Evolutionary conservation across 2,329 filamentous ascomycete genomes (phyloP).

Genomic region (Fusarium sp.): DNA sequence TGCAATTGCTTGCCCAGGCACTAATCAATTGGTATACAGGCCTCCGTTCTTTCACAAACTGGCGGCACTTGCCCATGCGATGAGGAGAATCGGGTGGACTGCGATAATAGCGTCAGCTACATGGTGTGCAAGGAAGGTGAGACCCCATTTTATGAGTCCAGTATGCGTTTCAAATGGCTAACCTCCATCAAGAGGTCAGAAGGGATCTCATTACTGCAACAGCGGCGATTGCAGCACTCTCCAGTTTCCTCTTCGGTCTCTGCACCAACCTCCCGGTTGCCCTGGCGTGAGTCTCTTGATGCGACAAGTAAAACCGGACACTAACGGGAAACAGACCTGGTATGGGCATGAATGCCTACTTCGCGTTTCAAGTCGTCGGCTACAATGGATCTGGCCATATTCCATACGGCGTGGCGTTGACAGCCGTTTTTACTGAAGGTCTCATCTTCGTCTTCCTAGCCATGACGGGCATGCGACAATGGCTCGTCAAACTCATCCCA

Average conservation of each 20-base stretch:
- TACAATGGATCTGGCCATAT: slow-evolving; percentile 78
- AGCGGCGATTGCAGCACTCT: slow-evolving; percentile 78
- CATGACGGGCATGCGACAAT: slow-evolving; percentile 82
- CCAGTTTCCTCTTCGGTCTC: slow-evolving; percentile 52
- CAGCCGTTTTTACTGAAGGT: slow-evolving; percentile 85
- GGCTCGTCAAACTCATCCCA: slow-evolving; percentile 83
- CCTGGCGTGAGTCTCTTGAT: slow-evolving; percentile 20
- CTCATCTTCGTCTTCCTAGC: slow-evolving; percentile 82
- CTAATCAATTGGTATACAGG: background rate
- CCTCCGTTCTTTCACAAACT: slow-evolving; percentile 31
- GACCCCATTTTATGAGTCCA: fast-evolving
- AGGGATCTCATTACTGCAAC: slow-evolving; percentile 83
- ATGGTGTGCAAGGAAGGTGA: slow-evolving; percentile 54
- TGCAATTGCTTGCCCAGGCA: background rate
- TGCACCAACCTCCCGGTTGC: slow-evolving; percentile 37
- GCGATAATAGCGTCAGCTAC: slow-evolving; percentile 59
- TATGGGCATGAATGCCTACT: slow-evolving; percentile 79
- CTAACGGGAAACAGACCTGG: slow-evolving; percentile 48
- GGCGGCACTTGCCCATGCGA: slow-evolving; percentile 31
- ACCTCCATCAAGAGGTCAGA: slow-evolving; percentile 62
- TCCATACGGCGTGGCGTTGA: slow-evolving; percentile 78
- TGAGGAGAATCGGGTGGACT: slow-evolving; percentile 45
- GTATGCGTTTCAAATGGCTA: background rate
- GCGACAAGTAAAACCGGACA: slow-evolving; percentile 67
- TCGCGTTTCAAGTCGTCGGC: slow-evolving; percentile 76